Conservation (phyloP, 352 stramenopile species). For the Globisporangium ultimum region DNA sequence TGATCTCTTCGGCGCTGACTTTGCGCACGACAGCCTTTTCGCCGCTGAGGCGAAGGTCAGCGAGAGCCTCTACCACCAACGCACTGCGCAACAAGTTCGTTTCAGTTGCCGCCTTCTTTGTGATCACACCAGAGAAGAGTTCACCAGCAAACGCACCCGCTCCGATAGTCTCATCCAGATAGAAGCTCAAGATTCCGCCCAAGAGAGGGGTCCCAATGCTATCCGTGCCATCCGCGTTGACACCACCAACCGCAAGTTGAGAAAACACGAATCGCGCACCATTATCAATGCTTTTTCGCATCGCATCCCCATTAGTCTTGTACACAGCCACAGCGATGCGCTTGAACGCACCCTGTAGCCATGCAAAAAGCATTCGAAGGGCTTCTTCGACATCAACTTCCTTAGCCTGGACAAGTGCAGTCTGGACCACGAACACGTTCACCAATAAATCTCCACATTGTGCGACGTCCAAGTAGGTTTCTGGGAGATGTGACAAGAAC, state of each 20-base stretch:
- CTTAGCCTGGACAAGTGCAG: background rate
- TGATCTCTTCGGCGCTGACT: slow-evolving; percentile 19
- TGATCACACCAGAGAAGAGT: slow-evolving; percentile 20
- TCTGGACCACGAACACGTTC: slow-evolving; percentile 11
- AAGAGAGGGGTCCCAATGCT: slow-evolving; percentile 12
- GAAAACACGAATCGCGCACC: slow-evolving; percentile 11
- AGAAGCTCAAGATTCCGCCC: slow-evolving; percentile 30
- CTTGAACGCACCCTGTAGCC: slow-evolving; percentile 17
- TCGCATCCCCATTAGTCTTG: background rate
- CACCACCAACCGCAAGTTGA: background rate
- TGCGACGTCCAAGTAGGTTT: slow-evolving; percentile 25
- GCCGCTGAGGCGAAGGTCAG: slow-evolving; percentile 12
- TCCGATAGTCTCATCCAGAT: slow-evolving; percentile 14
- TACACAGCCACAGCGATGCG: slow-evolving; percentile 9
- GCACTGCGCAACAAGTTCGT: slow-evolving; percentile 22
- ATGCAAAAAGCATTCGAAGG: slow-evolving; percentile 9
- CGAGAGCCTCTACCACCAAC: slow-evolving; percentile 35
- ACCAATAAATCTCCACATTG: slow-evolving; percentile 15
- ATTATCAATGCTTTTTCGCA: slow-evolving; percentile 5
- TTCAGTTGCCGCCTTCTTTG: background rate
- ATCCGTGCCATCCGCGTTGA: background rate
- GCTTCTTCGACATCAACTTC: background rate
- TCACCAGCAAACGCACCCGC: slow-evolving; percentile 26
- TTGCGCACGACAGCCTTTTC: slow-evolving; percentile 8
- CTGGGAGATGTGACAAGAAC: slow-evolving; percentile 31